Evolutionary conservation across 306 rosid genomes (phyloP).

Genomic region (Quercus variabilis): DNA sequence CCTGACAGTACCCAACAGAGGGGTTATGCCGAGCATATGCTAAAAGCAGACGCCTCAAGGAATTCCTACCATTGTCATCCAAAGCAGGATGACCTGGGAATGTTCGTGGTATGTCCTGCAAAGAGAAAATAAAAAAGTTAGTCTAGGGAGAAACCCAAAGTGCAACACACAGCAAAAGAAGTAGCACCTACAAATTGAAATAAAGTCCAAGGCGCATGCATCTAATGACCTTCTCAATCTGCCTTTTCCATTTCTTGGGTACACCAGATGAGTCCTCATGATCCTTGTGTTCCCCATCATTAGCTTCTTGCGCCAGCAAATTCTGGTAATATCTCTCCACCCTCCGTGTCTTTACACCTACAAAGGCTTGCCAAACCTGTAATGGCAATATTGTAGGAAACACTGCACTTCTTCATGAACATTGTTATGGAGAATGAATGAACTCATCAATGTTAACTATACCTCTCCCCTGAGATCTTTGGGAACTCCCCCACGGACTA

Average conservation of each 20-base stretch:
- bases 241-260: constrained; percentile 81
- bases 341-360: constrained; percentile 77
- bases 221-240: constrained; percentile 99
- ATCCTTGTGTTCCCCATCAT: constrained; percentile 36
- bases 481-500: constrained; percentile 89
- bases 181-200: constrained; percentile 87
- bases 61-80: constrained; percentile 79
- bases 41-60: constrained; percentile 81
- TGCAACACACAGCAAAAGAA: constrained; percentile 60
- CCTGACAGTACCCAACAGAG: constrained; percentile 95
- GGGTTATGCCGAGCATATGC: constrained; percentile 97
- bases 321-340: constrained; percentile 72
- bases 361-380: constrained; percentile 99
- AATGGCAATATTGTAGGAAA: constrained; percentile 45
- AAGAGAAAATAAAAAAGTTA: constrained; percentile 30
- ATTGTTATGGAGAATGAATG: constrained; percentile 22
- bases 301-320: constrained; percentile 63
- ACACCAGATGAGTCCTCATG: constrained; percentile 46
- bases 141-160: constrained; percentile 47
- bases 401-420: constrained; percentile 17
- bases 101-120: constrained; percentile 94
- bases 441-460: constrained; percentile 25
- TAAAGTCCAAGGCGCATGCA: constrained; percentile 88
- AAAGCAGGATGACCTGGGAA: constrained; percentile 99
- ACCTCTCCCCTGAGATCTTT: constrained; percentile 98